These are phyloP conservation scores for Chytriomyces sp. DNA, from an alignment of 192 early-diverging fungal species.

Conservation along the genomic window DNA sequence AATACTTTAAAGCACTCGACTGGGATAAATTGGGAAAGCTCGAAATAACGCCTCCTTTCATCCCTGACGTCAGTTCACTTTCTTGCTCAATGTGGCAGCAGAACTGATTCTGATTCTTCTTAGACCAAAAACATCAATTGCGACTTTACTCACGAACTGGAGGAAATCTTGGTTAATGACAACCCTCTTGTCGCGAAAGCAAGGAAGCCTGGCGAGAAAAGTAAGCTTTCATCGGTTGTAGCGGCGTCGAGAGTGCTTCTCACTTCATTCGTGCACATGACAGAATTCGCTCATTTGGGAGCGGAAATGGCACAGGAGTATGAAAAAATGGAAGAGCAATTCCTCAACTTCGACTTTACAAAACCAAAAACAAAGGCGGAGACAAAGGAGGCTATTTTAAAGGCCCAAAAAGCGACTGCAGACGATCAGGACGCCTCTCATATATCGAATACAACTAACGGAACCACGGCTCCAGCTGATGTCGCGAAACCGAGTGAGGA, in stretches of 20 bases:
- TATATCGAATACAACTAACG: not conserved
- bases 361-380: not conserved
- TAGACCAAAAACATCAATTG: constrained; percentile 90
- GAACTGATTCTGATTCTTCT: not conserved
- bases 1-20: constrained; percentile 76
- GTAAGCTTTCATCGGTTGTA: not conserved
- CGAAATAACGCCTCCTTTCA: constrained; percentile 76
- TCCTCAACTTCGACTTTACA: constrained; percentile 27
- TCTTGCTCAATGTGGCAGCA: not conserved
- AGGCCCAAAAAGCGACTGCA: not conserved
- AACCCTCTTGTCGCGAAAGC: constrained; percentile 89
- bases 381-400: constrained; percentile 3
- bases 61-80: constrained; percentile 71
- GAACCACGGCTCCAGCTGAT: no score
- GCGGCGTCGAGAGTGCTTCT: not conserved
- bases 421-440: not conserved
- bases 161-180: constrained; percentile 92
- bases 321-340: constrained; percentile 27
- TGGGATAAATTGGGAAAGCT: constrained; percentile 78
- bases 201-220: constrained; percentile 44
- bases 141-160: constrained; percentile 95
- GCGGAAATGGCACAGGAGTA: constrained; percentile 19
- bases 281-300: constrained; percentile 20
- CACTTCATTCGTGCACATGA: not conserved
- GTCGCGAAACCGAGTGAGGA: no score